Base-by-base conservation (phyloP, 2,329 filamentous ascomycete species). In the Pseudonectria buxi region DNA sequence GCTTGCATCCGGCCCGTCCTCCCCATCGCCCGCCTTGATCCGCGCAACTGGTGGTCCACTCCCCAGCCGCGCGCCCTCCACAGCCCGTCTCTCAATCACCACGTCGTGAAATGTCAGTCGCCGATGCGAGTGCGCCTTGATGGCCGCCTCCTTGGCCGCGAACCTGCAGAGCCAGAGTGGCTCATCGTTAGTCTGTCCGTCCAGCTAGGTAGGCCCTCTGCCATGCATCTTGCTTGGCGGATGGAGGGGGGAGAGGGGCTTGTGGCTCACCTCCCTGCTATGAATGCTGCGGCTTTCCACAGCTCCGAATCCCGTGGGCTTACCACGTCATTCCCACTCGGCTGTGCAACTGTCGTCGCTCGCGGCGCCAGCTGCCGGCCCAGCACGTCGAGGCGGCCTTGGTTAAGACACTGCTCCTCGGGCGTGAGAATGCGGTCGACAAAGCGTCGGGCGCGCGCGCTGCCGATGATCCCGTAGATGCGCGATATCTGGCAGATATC, bases 401-500 rank as follows among this genome's bases (percentile, higher is more conserved):
- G 54, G 18, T 46, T 44, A 12, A 32, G 41, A 24, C 34, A 36
- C 4, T 47, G 32, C 37, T 62, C 59, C 35, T 66, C 57, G 1
- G 58, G 51, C 4, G 65, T 58, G 15, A 78, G 56, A 33, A 78
- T 51, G 37, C 68, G 67, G 9, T 57, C 51, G 32, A 76, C 53
- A 47, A 78, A 76, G 22, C 63, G 64, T 5, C 43, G 35, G 2
- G 62, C 65, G 26, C 56, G 55, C 7, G 62, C 55, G 16, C 64
- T 56, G 13, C 54, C 58, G 34, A 90, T 58, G 33, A 88, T 66
- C 14, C 59, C 57, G 41, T 67, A 63, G 40, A 94, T 77, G 36
- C 87, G 78, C 1, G 70, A 61, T 38, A 87, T 72, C 38, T 72
- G 71, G 58, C 85, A 87, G 37, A 94, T 82, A 56, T 94, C 88